phyloP scores from a whole-genome alignment of 202 grass and related monocot species.

The Alloteropsis angusta region DNA sequence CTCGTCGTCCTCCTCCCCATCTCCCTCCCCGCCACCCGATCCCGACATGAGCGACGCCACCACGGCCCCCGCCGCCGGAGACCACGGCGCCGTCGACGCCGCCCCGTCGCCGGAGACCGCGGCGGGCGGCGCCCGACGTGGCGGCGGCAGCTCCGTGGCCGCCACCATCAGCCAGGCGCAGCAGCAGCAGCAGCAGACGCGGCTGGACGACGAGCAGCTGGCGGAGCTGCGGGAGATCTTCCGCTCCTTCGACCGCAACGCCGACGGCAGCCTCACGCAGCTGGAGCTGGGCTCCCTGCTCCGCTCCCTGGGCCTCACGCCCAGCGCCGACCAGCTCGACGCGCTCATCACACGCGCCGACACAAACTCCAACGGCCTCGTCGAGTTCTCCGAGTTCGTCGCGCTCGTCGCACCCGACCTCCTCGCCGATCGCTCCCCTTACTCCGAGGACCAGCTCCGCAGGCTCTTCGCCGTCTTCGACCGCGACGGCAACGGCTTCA shows the following conservation, averaged over 20 bases:
- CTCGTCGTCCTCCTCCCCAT: background rate
- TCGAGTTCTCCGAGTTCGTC: conserved; percentile 96
- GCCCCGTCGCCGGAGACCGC: background rate
- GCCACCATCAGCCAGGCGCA: conserved; percentile 3
- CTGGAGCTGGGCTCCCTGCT: conserved; percentile 86
- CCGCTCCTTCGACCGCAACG: conserved; percentile 86
- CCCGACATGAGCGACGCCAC: conserved; percentile 32
- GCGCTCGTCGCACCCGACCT: conserved; percentile 68
- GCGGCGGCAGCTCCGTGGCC: background rate
- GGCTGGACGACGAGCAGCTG: conserved; percentile 57
- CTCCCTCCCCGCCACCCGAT: conserved; percentile 12
- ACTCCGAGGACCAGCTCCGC: conserved; percentile 70
- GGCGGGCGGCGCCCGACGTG: background rate
- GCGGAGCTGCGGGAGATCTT: conserved; percentile 83
- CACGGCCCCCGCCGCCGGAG: conserved; percentile 13
- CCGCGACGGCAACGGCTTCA: conserved; percentile 84
- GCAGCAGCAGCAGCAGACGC: conserved; percentile 12
- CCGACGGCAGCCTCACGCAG: conserved; percentile 82
- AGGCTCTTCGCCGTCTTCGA: conserved; percentile 75
- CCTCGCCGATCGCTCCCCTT: conserved; percentile 53
- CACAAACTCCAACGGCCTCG: conserved; percentile 73
- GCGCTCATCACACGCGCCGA: conserved; percentile 66
- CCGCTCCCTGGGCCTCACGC: conserved; percentile 69
- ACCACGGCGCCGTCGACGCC: background rate
- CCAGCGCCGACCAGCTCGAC: conserved; percentile 61